Evolutionary conservation across 2,329 filamentous ascomycete genomes (phyloP).

Genomic region (Didymosphaeria variabile): DNA sequence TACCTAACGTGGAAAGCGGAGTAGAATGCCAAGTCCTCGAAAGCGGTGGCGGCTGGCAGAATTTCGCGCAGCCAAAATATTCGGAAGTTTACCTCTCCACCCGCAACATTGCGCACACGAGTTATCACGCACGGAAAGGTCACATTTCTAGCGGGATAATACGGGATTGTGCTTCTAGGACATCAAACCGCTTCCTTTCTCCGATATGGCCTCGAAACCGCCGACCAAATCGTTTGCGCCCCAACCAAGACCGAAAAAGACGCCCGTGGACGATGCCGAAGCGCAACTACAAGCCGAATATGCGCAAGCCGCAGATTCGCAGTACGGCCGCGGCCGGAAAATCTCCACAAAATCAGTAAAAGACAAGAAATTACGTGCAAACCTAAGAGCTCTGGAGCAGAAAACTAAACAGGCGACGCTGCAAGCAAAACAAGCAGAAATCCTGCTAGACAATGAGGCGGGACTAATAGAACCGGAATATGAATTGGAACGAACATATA

Average conservation of each 20-base stretch:
- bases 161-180: background rate
- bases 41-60: constrained; percentile 22
- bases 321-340: constrained; percentile 84
- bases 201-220: constrained; percentile 34
- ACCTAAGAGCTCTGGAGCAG: constrained; percentile 78
- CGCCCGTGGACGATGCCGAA: constrained; percentile 39
- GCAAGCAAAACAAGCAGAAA: constrained; percentile 93
- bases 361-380: constrained; percentile 89
- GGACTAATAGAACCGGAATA: constrained; percentile 90
- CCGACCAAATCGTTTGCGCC: constrained; percentile 28
- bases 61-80: constrained; percentile 16
- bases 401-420: constrained; percentile 84
- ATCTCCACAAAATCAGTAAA: constrained; percentile 77
- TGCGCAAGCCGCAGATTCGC: constrained; percentile 66
- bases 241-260: constrained; percentile 35
- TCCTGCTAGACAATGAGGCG: constrained; percentile 83
- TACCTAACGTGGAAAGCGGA: too few relatives aligned
- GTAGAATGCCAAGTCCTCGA: constrained; percentile 20
- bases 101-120: background rate
- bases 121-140: too few relatives aligned
- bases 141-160: too few relatives aligned
- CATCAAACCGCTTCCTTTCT: too few relatives aligned
- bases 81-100: constrained; percentile 8
- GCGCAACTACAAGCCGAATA: constrained; percentile 42
- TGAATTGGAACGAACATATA: constrained; percentile 91